Evolutionary conservation across 352 stramenopile genomes (phyloP).

Genomic region (Paralagenidium karlingii): DNA sequence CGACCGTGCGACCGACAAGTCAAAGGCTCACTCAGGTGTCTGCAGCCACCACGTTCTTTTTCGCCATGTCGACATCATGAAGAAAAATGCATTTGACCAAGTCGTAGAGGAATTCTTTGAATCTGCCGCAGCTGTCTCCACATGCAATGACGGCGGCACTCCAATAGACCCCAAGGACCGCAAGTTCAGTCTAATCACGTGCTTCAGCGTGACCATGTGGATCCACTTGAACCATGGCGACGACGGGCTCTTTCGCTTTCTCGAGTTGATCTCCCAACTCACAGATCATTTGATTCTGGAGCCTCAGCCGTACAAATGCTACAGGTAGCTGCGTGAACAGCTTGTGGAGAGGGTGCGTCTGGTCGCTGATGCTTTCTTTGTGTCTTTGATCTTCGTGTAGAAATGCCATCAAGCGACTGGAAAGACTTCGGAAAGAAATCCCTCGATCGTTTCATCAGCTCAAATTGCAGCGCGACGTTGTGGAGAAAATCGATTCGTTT

Average conservation of each 20-base stretch:
- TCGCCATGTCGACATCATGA: slow-evolving; percentile 33
- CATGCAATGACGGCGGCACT: slow-evolving; percentile 9
- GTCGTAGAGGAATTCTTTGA: slow-evolving; percentile 27
- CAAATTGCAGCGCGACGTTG: slow-evolving; percentile 40
- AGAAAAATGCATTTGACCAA: slow-evolving; percentile 24
- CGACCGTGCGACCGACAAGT: slow-evolving; percentile 21
- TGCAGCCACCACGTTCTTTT: slow-evolving; percentile 36
- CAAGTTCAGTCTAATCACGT: slow-evolving; percentile 57
- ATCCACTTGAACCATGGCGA: slow-evolving; percentile 81
- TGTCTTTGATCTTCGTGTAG: slow-evolving; percentile 7
- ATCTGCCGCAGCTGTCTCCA: slow-evolving; percentile 14
- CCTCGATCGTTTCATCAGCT: slow-evolving; percentile 47
- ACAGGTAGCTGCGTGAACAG: slow-evolving; percentile 25
- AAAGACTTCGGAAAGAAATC: slow-evolving; percentile 26
- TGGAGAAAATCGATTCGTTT: slow-evolving; percentile 55
- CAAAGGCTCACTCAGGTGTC: slow-evolving; percentile 17
- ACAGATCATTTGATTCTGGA: slow-evolving; percentile 66
- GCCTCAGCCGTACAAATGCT: slow-evolving; percentile 78
- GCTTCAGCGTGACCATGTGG: slow-evolving; percentile 83
- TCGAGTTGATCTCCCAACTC: slow-evolving; percentile 44
- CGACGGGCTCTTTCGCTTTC: slow-evolving; percentile 58
- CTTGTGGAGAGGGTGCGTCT: not conserved
- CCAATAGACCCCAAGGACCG: not conserved
- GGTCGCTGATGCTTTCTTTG: slow-evolving; percentile 1
- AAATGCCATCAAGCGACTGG: slow-evolving; percentile 57